Evolutionary conservation across 2,329 filamentous ascomycete species (phyloP).

Genomic region (Exophiala dermatitidis): DNA sequence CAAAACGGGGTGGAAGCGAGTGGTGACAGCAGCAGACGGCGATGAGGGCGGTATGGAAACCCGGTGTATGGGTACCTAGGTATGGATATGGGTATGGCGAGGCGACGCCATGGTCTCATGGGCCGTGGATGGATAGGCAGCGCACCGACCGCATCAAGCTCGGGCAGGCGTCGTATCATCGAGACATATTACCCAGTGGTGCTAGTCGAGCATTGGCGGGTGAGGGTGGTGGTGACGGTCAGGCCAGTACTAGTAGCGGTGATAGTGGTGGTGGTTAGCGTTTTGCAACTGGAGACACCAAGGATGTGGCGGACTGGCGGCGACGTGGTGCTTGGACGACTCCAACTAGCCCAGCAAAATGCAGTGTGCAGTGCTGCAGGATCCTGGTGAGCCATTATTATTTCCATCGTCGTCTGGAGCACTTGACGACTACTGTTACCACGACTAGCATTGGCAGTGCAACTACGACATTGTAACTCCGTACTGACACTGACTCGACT

Average conservation of each 20-base stretch:
- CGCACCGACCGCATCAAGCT: conserved; percentile 10
- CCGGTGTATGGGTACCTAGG: neutral
- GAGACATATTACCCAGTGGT: neutral
- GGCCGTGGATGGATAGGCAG: neutral
- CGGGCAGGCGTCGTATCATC: conserved; percentile 8
- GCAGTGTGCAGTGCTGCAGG: too few relatives aligned
- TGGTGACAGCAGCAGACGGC: neutral
- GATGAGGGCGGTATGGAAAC: neutral
- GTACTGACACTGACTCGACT: neutral
- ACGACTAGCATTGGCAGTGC: too few relatives aligned
- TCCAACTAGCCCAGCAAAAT: too few relatives aligned
- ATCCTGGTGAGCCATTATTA: too few relatives aligned
- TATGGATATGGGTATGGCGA: neutral
- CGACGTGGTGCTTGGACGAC: too few relatives aligned
- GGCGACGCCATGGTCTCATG: neutral
- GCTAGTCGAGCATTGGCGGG: neutral
- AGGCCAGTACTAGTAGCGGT: neutral
- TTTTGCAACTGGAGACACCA: too few relatives aligned
- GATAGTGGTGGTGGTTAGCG: neutral
- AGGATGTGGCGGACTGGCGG: too few relatives aligned
- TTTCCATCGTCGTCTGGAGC: neutral
- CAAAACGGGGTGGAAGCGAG: neutral
- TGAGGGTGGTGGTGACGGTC: neutral
- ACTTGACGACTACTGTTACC: neutral
- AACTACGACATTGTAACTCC: too few relatives aligned